phyloP scores from a whole-genome alignment of 1,284 basidiomycete species.

The Ustilago hordei region DNA sequence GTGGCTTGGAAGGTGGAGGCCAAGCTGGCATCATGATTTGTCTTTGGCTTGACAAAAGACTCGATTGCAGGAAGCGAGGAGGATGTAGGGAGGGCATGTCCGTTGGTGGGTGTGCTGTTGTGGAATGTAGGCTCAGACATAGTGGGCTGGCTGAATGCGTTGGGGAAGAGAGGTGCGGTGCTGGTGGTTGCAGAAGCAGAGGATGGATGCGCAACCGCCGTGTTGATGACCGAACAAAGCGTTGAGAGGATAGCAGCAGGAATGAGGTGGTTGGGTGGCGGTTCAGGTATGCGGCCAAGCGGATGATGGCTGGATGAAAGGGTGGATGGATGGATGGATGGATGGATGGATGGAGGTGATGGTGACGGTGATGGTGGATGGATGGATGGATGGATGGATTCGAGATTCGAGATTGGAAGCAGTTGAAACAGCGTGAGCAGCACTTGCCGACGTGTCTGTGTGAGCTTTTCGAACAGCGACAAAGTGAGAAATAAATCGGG shows the following conservation, averaged over 20 bases:
- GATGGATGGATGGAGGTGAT: background rate
- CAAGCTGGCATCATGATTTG: slow-evolving; percentile 4
- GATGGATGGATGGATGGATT: slow-evolving; percentile 8
- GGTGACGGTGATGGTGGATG: slow-evolving; percentile 20
- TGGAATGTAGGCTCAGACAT: slow-evolving; percentile 32
- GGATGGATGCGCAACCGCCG: background rate
- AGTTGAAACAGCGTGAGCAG: background rate
- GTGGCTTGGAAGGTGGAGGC: slow-evolving; percentile 7
- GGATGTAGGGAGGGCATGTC: slow-evolving; percentile 13
- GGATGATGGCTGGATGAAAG: slow-evolving; percentile 9
- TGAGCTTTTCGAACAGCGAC: background rate
- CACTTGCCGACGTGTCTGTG: slow-evolving; percentile 32
- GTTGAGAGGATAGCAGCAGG: background rate
- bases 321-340: slow-evolving; percentile 15
- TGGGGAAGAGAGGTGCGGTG: background rate
- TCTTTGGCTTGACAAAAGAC: slow-evolving; percentile 13
- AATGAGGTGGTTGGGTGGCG: background rate
- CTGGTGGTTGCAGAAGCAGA: background rate
- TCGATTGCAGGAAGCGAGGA: background rate
- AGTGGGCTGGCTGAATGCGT: background rate
- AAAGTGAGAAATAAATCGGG: slow-evolving; percentile 19
- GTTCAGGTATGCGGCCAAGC: background rate
- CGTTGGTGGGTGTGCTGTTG: slow-evolving; percentile 20
- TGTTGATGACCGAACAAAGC: background rate
- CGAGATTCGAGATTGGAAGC: slow-evolving; percentile 1